Conservation (phyloP, 2,329 filamentous ascomycete genomes). For the Nothomitra cinnamomea region DNA sequence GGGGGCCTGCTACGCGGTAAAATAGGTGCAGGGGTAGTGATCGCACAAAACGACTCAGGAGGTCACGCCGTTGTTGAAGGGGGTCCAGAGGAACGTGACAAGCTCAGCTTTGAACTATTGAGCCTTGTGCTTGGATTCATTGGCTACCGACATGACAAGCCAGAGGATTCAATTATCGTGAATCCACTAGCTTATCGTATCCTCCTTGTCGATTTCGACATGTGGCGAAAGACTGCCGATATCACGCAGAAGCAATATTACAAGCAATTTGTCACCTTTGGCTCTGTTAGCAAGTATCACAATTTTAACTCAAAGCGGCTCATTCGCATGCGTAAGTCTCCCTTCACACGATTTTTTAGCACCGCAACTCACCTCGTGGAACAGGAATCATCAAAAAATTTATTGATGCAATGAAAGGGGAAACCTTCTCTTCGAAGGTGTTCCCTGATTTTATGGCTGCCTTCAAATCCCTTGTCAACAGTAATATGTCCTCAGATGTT, state of each 20-base stretch:
- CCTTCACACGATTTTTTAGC: slow-evolving; percentile 9
- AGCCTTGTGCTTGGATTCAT: slow-evolving; percentile 69
- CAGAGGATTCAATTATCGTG: slow-evolving; percentile 80
- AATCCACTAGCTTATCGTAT: slow-evolving; percentile 91
- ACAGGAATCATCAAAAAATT: slow-evolving; percentile 77
- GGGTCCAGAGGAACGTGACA: slow-evolving; percentile 22
- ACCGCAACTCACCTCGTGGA: slow-evolving; percentile 13
- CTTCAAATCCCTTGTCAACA: slow-evolving; percentile 62
- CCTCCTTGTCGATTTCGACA: slow-evolving; percentile 78
- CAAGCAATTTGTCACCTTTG: slow-evolving; percentile 76
- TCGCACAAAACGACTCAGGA: slow-evolving; percentile 14
- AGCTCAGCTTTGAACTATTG: slow-evolving; percentile 44
- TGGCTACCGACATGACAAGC: slow-evolving; percentile 66
- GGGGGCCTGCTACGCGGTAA: slow-evolving; percentile 73
- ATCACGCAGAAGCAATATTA: slow-evolving; percentile 81
- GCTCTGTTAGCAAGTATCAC: slow-evolving; percentile 76
- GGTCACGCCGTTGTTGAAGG: slow-evolving; percentile 5
- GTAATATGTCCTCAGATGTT: slow-evolving; percentile 67
- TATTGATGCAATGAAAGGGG: slow-evolving; percentile 77
- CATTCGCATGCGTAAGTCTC: slow-evolving; percentile 65
- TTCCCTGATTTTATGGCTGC: slow-evolving; percentile 62
- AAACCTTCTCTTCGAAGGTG: slow-evolving; percentile 54
- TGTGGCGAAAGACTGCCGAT: slow-evolving; percentile 67
- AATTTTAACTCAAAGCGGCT: slow-evolving; percentile 82
- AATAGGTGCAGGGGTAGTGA: slow-evolving; percentile 14